Base-by-base conservation (phyloP, 306 rosid genomes). In the Lathyrus aphaca region DNA sequence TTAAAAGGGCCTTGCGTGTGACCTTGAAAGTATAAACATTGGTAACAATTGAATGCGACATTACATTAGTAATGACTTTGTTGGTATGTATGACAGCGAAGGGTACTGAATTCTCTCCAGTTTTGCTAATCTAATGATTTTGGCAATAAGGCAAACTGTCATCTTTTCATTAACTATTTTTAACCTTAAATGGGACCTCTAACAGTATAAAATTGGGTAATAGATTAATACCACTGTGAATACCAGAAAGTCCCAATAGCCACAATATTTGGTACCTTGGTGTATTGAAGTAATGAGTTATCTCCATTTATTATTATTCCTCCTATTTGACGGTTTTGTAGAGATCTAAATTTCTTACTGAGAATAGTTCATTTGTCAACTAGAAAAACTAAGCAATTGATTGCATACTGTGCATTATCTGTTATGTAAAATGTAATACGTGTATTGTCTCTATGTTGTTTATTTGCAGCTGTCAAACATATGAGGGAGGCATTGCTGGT, bases 401-500 rank as follows among this genome's bases (percentile, higher is more conserved):
- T 53, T 68, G 6, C 27, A 62, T 63, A 30, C 29, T 14, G 8
- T 40, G 48, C 35, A 12, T 17, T 9, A 56, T 17, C 64, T 75
- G 43, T 9, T 32, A 37, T 44, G 48, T 13, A 19, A 38, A 30
- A 17, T 44, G 42, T 15, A 19, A 45, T 70, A 17, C 25, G 27
- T 74, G 19, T 32, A 15, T 77, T 63, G 27, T 55, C 48, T 75
- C 38, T 29, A 50, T n/a, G 32, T 6, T 65, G 35, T 72, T 66
- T 62, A 74, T 78, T 58, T 83, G 84, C 87, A 90, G 97, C 72
- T 94, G 98, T 81, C 98, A 94, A 81, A 90, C 98, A 57, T 94
- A 86, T 43, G 98, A 94, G 83, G 98, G 98, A 72, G 98, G 97
- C 49, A 88, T 90, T 81, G 84, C 89, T 21, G 98, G 98, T 38